Evolutionary conservation across 2,329 filamentous ascomycete genomes (phyloP).

Genomic region (Curvularia sp.): DNA sequence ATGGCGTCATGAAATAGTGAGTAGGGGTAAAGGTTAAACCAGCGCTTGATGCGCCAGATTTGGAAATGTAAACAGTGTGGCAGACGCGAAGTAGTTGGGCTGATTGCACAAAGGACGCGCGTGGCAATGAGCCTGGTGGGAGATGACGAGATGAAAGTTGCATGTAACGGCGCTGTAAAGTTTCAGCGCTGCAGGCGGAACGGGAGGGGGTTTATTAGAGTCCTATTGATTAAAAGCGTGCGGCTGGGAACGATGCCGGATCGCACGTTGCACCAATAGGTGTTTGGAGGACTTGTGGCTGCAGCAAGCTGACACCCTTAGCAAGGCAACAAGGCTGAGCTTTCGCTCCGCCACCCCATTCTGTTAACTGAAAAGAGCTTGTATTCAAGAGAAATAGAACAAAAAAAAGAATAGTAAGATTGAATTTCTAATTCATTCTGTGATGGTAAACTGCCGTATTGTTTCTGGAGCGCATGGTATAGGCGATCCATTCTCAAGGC

Average conservation of each 20-base stretch:
- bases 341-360: neutral
- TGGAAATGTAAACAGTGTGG: neutral
- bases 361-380: neutral
- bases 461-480: neutral
- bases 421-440: neutral
- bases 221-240: neutral
- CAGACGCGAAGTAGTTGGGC: neutral
- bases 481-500: neutral
- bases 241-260: neutral
- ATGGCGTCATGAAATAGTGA: constrained; percentile 1
- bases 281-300: constrained; percentile 13
- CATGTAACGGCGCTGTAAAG: neutral
- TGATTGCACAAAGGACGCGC: neutral
- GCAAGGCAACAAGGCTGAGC: constrained; percentile 15
- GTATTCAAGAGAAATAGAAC: no score
- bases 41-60: neutral
- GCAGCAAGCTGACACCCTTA: constrained; percentile 14
- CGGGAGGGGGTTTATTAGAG: neutral
- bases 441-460: neutral
- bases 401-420: neutral
- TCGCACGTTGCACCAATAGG: constrained; percentile 9
- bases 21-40: neutral
- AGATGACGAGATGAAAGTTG: neutral
- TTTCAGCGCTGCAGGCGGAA: neutral
- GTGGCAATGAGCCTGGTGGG: neutral